Percentiles rank a stretch among this genome's conserved stretches.
Evolutionary conservation across 148 eudicot species (phyloP).

Genomic region (Salicornia ramosissima): DNA sequence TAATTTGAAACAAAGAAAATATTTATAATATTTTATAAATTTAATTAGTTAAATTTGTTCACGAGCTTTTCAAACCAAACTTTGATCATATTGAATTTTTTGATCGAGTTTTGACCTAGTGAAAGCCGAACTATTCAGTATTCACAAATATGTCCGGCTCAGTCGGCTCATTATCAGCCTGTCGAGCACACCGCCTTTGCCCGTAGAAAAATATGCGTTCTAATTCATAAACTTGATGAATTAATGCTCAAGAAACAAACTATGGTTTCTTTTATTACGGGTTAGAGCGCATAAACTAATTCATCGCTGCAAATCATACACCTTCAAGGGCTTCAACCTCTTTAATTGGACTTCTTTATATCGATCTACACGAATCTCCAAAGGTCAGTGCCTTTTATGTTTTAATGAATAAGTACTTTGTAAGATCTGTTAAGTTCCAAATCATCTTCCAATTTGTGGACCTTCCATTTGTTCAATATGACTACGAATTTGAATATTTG

Average conservation of each 20-base stretch:
- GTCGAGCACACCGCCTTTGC: too few species aligned
- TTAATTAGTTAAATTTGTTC: too few species aligned
- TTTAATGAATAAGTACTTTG: not conserved
- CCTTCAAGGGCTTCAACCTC: not conserved
- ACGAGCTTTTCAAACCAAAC: too few species aligned
- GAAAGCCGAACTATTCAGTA: too few species aligned
- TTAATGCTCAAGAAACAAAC: not conserved
- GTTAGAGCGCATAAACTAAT: not conserved
- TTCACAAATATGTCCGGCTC: too few species aligned
- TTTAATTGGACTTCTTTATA: not conserved
- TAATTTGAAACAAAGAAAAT: too few species aligned
- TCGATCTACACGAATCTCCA: not conserved
- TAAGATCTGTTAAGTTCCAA: not conserved
- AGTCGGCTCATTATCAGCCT: too few species aligned
- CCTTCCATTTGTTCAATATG: not conserved
- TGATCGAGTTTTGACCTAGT: too few species aligned
- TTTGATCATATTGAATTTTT: too few species aligned
- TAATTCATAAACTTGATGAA: not conserved
- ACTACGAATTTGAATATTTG: not conserved
- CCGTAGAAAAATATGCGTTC: too few species aligned
- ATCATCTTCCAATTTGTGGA: not conserved
- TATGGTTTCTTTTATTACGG: not conserved
- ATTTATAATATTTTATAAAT: too few species aligned
- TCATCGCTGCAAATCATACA: not conserved
- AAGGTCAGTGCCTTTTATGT: not conserved